These are phyloP conservation scores for Aspergillus hiratsukae DNA, from an alignment of 2,329 filamentous ascomycete species.

Conservation along the genomic window DNA sequence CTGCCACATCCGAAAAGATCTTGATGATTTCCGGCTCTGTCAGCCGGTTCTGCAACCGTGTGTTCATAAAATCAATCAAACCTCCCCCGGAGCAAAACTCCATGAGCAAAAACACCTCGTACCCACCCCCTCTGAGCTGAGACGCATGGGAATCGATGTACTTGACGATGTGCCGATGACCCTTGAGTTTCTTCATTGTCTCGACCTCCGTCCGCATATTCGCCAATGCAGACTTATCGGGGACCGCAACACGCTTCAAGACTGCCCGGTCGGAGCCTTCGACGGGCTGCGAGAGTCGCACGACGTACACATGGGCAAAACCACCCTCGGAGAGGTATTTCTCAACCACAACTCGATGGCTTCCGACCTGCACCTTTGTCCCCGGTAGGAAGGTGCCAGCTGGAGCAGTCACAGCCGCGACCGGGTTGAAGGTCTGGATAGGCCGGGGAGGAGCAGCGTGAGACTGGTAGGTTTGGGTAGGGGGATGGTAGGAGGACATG, in stretches of 20 bases:
- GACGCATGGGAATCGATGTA: slow-evolving; percentile 99
- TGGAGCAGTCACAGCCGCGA: slow-evolving; percentile 42
- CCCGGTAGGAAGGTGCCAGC: slow-evolving; percentile 86
- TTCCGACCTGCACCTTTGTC: slow-evolving; percentile 94
- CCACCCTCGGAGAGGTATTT: slow-evolving; percentile 97
- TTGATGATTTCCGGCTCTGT: slow-evolving; percentile 96
- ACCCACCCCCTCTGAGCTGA: slow-evolving; percentile 85
- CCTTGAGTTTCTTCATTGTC: slow-evolving; percentile 99
- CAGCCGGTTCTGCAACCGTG: slow-evolving; percentile 86
- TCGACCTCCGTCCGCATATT: slow-evolving; percentile 98
- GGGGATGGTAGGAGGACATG: slow-evolving; percentile 32
- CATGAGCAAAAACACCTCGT: slow-evolving; percentile 98
- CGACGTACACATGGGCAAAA: slow-evolving; percentile 97
- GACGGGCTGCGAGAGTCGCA: slow-evolving; percentile 73
- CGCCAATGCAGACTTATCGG: slow-evolving; percentile 88
- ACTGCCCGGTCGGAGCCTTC: slow-evolving; percentile 78
- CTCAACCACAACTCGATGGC: slow-evolving; percentile 88
- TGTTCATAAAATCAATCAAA: slow-evolving; percentile 99
- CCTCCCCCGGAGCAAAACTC: slow-evolving; percentile 94
- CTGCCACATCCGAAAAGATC: slow-evolving; percentile 93
- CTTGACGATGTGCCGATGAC: slow-evolving; percentile 90
- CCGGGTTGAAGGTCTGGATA: slow-evolving; percentile 31
- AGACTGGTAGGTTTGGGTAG: slow-evolving; percentile 25
- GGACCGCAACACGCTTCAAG: slow-evolving; percentile 90
- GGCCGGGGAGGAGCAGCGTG: slow-evolving; percentile 26